A percentile compares a stretch with the other conserved stretches of the same genome.
Evolutionary conservation across 2,329 filamentous ascomycete genomes (phyloP).

Genomic region (Claviceps pazoutovae): DNA sequence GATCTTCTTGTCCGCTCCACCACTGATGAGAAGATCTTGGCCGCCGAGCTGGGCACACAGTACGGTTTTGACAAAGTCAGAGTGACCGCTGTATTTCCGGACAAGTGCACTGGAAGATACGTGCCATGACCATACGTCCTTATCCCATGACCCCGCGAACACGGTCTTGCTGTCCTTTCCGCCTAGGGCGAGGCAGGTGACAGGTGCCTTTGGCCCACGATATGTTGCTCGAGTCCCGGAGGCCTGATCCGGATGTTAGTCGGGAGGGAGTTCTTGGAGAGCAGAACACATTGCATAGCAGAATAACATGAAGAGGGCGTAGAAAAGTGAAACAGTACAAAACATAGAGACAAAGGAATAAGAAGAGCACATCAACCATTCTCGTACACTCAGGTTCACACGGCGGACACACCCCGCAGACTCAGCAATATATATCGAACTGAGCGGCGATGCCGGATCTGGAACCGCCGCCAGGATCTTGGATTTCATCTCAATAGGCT

Average conservation of each 20-base stretch:
- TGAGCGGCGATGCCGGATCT: conserved; percentile 47
- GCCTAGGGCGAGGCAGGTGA: conserved; percentile 62
- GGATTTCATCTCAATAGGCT: conserved; percentile 65
- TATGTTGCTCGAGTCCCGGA: conserved; percentile 33
- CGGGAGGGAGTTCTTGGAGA: not conserved
- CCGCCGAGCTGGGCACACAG: conserved; percentile 46
- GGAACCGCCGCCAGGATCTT: conserved; percentile 67
- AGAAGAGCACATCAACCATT: not conserved
- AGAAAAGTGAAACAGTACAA: not conserved
- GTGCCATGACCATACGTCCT: conserved; percentile 77
- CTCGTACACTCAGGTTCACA: conserved; percentile 25
- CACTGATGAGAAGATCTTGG: conserved; percentile 54
- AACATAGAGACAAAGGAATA: not conserved
- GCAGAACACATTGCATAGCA: not conserved
- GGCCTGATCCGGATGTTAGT: conserved; percentile 11
- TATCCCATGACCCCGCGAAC: conserved; percentile 92
- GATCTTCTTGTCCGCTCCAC: conserved; percentile 65
- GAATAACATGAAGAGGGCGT: not conserved
- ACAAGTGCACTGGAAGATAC: conserved; percentile 38
- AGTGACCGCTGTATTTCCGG: conserved; percentile 60
- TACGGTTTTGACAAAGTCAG: conserved; percentile 83
- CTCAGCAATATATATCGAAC: conserved; percentile 65
- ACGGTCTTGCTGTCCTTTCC: conserved; percentile 42
- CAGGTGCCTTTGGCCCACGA: conserved; percentile 62
- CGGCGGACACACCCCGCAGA: conserved; percentile 69